phyloP scores from a whole-genome alignment of 768 basidiomycete species.

The Lentinula sp. region DNA sequence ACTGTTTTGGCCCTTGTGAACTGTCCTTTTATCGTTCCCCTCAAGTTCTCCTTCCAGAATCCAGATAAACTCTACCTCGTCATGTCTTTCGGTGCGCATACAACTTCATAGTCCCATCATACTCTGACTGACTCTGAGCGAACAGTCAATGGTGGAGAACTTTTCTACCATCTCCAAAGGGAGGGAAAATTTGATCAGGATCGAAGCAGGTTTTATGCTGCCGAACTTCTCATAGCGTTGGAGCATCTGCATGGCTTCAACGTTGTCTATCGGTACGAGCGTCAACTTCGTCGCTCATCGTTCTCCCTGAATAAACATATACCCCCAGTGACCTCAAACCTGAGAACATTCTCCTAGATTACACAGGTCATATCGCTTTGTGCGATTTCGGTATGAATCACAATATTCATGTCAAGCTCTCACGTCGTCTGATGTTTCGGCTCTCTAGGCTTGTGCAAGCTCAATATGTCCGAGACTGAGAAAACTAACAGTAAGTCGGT shows the following conservation, averaged over 20 bases:
- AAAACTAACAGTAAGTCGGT: constrained; percentile 86
- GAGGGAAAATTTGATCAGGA: constrained; percentile 95
- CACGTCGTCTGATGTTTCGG: not conserved
- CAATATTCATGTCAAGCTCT: not conserved
- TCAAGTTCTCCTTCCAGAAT: constrained; percentile 99
- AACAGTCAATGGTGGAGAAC: constrained; percentile 91
- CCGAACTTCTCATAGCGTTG: constrained; percentile 91
- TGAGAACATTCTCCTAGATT: constrained; percentile 96
- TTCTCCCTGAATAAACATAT: not conserved
- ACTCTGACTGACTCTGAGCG: not conserved
- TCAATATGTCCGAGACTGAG: constrained; percentile 97
- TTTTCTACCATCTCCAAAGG: constrained; percentile 96
- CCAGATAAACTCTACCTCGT: constrained; percentile 96
- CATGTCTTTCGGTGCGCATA: constrained; percentile 80
- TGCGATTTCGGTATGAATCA: constrained; percentile 78
- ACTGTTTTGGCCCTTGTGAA: constrained; percentile 96
- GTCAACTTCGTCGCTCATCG: not conserved
- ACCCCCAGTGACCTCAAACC: constrained; percentile 82
- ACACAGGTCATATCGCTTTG: constrained; percentile 94
- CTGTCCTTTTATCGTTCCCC: constrained; percentile 97
- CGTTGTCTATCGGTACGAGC: constrained; percentile 86
- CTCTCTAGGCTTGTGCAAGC: constrained; percentile 69
- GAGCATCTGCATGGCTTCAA: constrained; percentile 98
- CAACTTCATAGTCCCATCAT: constrained; percentile 3
- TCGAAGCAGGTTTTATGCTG: constrained; percentile 94